These are phyloP conservation scores for Sporobolomyces roseus DNA, from an alignment of 768 basidiomycete species.

Conservation along the genomic window DNA sequence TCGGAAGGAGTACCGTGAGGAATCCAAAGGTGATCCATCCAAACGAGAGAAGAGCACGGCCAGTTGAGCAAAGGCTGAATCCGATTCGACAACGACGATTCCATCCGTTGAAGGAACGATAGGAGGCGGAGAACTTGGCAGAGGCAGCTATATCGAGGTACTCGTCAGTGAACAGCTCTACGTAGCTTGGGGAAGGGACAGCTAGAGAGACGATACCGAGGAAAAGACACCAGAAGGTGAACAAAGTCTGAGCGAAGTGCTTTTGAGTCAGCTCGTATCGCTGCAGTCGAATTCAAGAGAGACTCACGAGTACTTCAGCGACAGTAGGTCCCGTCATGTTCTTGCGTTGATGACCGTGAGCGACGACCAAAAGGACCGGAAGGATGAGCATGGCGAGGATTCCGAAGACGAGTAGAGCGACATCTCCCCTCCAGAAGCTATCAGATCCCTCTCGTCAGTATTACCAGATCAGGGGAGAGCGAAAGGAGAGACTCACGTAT, in stretches of 20 bases:
- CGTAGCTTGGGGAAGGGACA: too few species aligned
- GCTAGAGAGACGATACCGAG: not conserved
- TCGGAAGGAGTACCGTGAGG: not conserved
- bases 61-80: not conserved
- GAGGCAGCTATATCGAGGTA: not conserved
- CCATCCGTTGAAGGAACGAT: not conserved
- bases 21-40: constrained; percentile 16
- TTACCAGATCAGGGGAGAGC: too few species aligned
- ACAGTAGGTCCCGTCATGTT: not conserved
- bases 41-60: constrained; percentile 11
- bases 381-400: constrained; percentile 4
- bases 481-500: not conserved
- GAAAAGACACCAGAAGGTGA: constrained; percentile 10
- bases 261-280: not conserved
- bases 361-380: not conserved
- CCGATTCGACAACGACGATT: not conserved
- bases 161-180: not conserved
- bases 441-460: not conserved
- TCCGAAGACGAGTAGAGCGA: constrained; percentile 9
- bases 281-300: not conserved
- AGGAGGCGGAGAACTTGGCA: constrained; percentile 1
- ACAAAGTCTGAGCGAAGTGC: not conserved
- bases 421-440: constrained; percentile 8
- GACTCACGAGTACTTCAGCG: constrained; percentile 6
- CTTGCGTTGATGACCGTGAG: not conserved